A percentile compares a stretch with the other conserved stretches of the same genome.
These are phyloP conservation scores for Vinca minor DNA, from an alignment of 257 asterid genomes.

Conservation along the genomic window DNA sequence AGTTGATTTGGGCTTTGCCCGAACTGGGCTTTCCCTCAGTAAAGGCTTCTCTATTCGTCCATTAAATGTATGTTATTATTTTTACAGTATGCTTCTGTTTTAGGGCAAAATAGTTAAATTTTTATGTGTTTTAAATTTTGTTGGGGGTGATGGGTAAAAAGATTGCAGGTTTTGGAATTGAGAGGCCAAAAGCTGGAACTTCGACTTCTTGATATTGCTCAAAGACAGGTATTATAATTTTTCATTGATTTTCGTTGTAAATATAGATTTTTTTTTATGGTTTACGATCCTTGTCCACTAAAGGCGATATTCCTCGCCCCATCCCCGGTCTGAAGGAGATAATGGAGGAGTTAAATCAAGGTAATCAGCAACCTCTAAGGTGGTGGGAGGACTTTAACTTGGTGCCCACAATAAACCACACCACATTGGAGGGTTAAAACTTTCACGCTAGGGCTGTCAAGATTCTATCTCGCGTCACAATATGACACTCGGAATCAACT, in stretches of 20 bases:
- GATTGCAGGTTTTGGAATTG: conserved; percentile 60
- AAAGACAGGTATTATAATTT: conserved; percentile 43
- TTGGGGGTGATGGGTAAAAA: conserved; percentile 10
- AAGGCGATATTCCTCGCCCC: too few species aligned
- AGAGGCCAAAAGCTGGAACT: conserved; percentile 80
- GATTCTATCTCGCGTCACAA: too few species aligned
- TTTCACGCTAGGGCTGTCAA: too few species aligned
- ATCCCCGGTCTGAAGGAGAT: too few species aligned
- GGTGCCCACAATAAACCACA: too few species aligned
- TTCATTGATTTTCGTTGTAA: not conserved
- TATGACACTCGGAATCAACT: too few species aligned
- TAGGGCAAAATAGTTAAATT: too few species aligned
- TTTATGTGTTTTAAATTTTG: not conserved
- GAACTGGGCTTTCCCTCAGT: conserved; percentile 85
- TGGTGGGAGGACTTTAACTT: too few species aligned
- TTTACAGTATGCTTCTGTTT: too few species aligned
- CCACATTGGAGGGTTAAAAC: too few species aligned
- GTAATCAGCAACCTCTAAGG: too few species aligned
- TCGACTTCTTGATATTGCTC: conserved; percentile 68
- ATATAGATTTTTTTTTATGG: not conserved
- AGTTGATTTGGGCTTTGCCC: conserved; percentile 68
- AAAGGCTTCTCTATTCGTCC: conserved; percentile 82
- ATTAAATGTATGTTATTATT: conserved; percentile 53
- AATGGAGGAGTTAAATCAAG: too few species aligned
- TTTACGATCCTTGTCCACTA: not conserved